Conservation (phyloP, 768 basidiomycete genomes). For the Boletus sp. region DNA sequence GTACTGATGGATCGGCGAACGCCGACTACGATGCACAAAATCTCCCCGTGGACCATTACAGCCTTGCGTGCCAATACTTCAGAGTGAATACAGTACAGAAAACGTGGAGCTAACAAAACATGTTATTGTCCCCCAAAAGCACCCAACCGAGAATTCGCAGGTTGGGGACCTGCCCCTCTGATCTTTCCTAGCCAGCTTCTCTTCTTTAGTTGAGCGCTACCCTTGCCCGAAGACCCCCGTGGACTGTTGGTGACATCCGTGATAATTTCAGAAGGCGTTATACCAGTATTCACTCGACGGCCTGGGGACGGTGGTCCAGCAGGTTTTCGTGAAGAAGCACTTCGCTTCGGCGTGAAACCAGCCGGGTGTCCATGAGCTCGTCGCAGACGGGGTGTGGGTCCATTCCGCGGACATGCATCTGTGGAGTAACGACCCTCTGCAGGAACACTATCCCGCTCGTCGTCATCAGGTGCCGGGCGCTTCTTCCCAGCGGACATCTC, state of each 20-base stretch:
- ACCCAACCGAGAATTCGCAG: conserved; percentile 18
- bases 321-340: conserved; percentile 37
- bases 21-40: conserved; percentile 12
- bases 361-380: conserved; percentile 55
- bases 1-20: conserved; percentile 7
- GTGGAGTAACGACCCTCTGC: conserved; percentile 58
- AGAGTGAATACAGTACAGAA: conserved; percentile 16
- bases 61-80: not conserved
- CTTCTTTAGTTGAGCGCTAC: conserved; percentile 38
- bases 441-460: conserved; percentile 58
- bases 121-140: conserved; percentile 25
- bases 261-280: conserved; percentile 35
- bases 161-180: conserved; percentile 33
- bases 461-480: conserved; percentile 74
- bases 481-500: conserved; percentile 57
- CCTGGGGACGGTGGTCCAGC: conserved; percentile 45
- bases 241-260: conserved; percentile 71
- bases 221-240: conserved; percentile 27
- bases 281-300: conserved; percentile 40
- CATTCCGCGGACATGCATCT: conserved; percentile 35
- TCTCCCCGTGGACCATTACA: not conserved
- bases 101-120: conserved; percentile 10
- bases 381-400: conserved; percentile 59
- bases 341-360: conserved; percentile 72
- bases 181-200: conserved; percentile 74